Percentiles rank a stretch among this genome's conserved stretches.
phyloP scores from a whole-genome alignment of 2,329 filamentous ascomycete species.

The Colletotrichum sp. region DNA sequence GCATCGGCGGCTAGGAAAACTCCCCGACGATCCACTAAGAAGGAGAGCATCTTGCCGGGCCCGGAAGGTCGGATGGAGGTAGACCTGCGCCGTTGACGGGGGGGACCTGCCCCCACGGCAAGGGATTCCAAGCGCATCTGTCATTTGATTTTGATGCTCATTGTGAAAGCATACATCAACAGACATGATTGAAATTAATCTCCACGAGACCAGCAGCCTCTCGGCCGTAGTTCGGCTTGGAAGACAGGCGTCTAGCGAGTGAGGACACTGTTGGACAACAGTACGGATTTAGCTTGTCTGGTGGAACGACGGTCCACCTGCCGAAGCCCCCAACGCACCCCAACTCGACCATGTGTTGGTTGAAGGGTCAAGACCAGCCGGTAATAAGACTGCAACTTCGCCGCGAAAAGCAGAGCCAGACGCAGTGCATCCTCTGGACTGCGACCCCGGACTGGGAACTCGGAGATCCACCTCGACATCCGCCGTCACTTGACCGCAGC shows the following conservation, averaged over 20 bases:
- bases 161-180: background rate
- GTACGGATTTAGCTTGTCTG: background rate
- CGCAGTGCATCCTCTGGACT: background rate
- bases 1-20: background rate
- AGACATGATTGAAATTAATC: background rate
- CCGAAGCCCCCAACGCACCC: background rate
- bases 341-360: background rate
- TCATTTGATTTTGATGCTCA: background rate
- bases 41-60: background rate
- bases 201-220: background rate
- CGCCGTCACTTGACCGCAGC: constrained; percentile 5
- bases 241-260: background rate
- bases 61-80: background rate
- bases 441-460: background rate
- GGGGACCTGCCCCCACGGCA: background rate
- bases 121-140: background rate
- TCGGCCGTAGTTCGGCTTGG: background rate
- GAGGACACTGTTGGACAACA: background rate
- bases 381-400: background rate
- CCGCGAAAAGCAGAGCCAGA: background rate
- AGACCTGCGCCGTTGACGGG: background rate
- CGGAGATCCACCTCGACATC: background rate
- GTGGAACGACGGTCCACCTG: constrained; percentile 14
- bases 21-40: background rate
- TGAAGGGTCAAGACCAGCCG: background rate